These are phyloP conservation scores for Serendipita sp. DNA, from an alignment of 768 basidiomycete species.

Conservation along the genomic window DNA sequence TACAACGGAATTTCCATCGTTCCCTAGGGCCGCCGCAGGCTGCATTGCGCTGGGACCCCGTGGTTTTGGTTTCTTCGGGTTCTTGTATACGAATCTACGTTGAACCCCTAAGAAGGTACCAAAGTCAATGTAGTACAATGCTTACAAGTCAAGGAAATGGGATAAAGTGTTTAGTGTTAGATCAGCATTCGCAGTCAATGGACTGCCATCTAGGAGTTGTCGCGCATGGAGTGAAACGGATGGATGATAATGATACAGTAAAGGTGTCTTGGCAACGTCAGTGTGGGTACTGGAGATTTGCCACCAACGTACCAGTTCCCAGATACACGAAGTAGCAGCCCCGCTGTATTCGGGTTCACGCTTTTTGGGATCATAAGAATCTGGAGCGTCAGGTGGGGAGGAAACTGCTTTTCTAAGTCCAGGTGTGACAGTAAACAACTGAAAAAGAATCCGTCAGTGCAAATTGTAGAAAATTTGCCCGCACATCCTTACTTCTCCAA, in stretches of 20 bases:
- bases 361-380: slow-evolving; percentile 69
- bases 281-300: neutral
- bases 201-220: slow-evolving; percentile 57
- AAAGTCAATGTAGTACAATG: neutral
- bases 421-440: slow-evolving; percentile 30
- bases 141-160: slow-evolving; percentile 81
- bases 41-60: slow-evolving; percentile 93
- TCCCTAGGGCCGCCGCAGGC: slow-evolving; percentile 48
- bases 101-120: neutral
- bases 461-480: too few relatives aligned
- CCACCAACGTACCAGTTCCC: slow-evolving; percentile 61
- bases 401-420: slow-evolving; percentile 24
- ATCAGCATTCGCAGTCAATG: slow-evolving; percentile 70
- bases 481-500: slow-evolving; percentile 66
- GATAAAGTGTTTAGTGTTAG: slow-evolving; percentile 85
- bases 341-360: slow-evolving; percentile 79
- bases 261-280: slow-evolving; percentile 39
- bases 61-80: slow-evolving; percentile 60
- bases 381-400: slow-evolving; percentile 10
- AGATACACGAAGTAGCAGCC: slow-evolving; percentile 64
- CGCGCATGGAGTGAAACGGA: slow-evolving; percentile 72
- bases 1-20: slow-evolving; percentile 39
- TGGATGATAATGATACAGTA: slow-evolving; percentile 81
- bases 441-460: neutral
- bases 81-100: slow-evolving; percentile 72